These are phyloP conservation scores for Boletellus ananiceps DNA, from an alignment of 768 basidiomycete species.

Conservation along the genomic window DNA sequence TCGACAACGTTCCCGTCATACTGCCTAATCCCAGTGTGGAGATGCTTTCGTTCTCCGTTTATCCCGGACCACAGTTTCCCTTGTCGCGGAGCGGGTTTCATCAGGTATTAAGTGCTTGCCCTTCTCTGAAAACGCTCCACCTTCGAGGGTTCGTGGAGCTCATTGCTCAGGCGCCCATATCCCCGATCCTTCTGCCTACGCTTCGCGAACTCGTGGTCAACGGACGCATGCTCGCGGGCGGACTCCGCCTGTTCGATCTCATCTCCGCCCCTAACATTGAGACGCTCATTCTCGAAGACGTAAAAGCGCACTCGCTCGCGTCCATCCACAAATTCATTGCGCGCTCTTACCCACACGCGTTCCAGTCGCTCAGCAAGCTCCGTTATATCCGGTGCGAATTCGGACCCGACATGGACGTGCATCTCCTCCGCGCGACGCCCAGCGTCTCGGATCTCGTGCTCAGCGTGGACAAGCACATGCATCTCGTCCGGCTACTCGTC, in stretches of 20 bases:
- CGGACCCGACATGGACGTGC: conserved; percentile 29
- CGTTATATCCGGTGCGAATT: conserved; percentile 30
- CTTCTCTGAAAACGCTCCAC: conserved; percentile 21
- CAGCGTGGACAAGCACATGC: conserved; percentile 29
- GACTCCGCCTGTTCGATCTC: conserved; percentile 30
- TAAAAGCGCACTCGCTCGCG: conserved; percentile 23
- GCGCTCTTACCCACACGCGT: conserved; percentile 23
- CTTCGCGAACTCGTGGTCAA: conserved; percentile 31
- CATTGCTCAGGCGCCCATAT: conserved; percentile 13
- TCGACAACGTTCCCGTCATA: conserved; percentile 29
- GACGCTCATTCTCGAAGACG: conserved; percentile 29
- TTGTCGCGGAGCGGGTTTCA: conserved; percentile 24
- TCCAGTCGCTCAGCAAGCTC: conserved; percentile 27
- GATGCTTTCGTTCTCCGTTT: conserved; percentile 31
- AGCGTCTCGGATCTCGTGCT: conserved; percentile 29
- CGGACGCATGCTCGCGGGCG: conserved; percentile 26
- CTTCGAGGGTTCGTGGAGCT: conserved; percentile 32
- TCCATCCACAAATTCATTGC: conserved; percentile 29
- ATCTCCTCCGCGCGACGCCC: conserved; percentile 31
- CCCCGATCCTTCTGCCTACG: conserved; percentile 20
- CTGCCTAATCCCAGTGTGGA: conserved; percentile 19
- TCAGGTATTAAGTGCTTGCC: conserved; percentile 17
- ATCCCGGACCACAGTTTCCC: conserved; percentile 31
- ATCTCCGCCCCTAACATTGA: conserved; percentile 31
- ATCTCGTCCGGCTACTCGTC: conserved; percentile 28